Base-by-base conservation (phyloP, 345 rosid species). In the Draba incana region DNA sequence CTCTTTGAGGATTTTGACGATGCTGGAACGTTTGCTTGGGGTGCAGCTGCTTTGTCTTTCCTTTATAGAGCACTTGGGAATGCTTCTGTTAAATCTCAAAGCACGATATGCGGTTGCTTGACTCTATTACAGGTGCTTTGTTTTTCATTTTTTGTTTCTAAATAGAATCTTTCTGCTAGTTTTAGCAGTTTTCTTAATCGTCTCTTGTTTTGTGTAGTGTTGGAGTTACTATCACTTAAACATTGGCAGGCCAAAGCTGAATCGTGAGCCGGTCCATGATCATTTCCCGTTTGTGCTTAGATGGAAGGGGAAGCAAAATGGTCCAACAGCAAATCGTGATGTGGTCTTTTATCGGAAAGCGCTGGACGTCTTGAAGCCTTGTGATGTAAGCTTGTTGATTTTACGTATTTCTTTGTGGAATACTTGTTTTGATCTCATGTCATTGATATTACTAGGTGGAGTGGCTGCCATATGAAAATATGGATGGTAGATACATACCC, bases 271-370 rank as follows among this genome's bases (percentile, higher is more conserved):
- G 6, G 64, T 80, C 76, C 97, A 86, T 28, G 85, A 87, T 78
- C 92, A 85, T 76, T 92, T 92, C 70, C 98, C 98, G 12, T 88
- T 88, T 77, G 93, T 86, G 38, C 87, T 92, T 46, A 70, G 84
- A 76, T 92, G 97, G 98, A 92, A 92, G 74, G 97, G 96, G 13
- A 92, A 90, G 81, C 98, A 92, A 73, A 84, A 88, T 77, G 98
- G 98, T 75, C 97, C 97, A 57, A 83, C 97, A 50, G 84, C 96
- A 43, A 92, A 90, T 52, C 92, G 94, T 42, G 96, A 90, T 72
- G 94, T 92, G 39, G 84, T 92, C 62, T 90, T 83, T 70, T 92
- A 92, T 66, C 90, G 96, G 13, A 92, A 92, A 69, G 90, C 90
- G 48, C 60, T 92, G 69, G 97, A 92, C 60, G 74, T 81, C 31